These are phyloP conservation scores for Nematocida displodere DNA, from an alignment of 371 early-diverging fungal genomes.

Conservation along the genomic window DNA sequence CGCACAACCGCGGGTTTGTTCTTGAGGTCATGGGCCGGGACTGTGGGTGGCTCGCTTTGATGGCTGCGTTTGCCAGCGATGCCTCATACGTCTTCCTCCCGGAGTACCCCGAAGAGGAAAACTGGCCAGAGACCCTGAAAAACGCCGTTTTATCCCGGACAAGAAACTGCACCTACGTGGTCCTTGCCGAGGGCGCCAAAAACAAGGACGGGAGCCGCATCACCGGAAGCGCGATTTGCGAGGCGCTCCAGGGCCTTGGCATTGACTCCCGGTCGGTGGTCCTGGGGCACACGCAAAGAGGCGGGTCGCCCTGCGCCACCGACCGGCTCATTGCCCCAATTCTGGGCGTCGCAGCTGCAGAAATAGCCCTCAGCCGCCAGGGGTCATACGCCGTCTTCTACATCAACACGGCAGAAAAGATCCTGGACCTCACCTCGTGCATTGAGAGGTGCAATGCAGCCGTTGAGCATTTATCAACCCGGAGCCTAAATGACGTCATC, in stretches of 20 bases:
- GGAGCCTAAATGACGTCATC: background rate
- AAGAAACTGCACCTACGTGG: slow-evolving; percentile 72
- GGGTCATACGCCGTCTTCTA: slow-evolving; percentile 71
- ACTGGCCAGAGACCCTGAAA: slow-evolving; percentile 65
- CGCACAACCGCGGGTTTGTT: slow-evolving; percentile 94
- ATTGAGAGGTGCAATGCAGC: slow-evolving; percentile 9
- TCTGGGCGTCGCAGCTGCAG: slow-evolving; percentile 86
- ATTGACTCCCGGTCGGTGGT: slow-evolving; percentile 85
- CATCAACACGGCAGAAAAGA: slow-evolving; percentile 29
- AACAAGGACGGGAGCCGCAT: slow-evolving; percentile 81
- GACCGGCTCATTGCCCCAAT: slow-evolving; percentile 85
- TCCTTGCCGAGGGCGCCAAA: slow-evolving; percentile 91
- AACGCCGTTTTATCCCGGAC: slow-evolving; percentile 14
- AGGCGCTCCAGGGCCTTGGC: slow-evolving; percentile 73
- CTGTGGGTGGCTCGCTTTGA: slow-evolving; percentile 97
- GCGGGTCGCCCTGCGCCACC: slow-evolving; percentile 82
- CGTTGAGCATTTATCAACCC: background rate
- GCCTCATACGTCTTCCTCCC: slow-evolving; percentile 95
- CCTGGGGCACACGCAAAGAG: slow-evolving; percentile 94
- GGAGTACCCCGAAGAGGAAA: slow-evolving; percentile 73
- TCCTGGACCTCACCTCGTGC: slow-evolving; percentile 7
- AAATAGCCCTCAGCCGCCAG: slow-evolving; percentile 78
- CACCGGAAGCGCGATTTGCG: slow-evolving; percentile 74
- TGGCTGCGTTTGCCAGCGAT: slow-evolving; percentile 82
- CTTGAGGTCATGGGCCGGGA: slow-evolving; percentile 98